A percentile compares a stretch with the other conserved stretches of the same genome.
These are phyloP conservation scores for Fusarium pilosicola DNA, from an alignment of 2,329 filamentous ascomycete genomes.

Conservation along the genomic window DNA sequence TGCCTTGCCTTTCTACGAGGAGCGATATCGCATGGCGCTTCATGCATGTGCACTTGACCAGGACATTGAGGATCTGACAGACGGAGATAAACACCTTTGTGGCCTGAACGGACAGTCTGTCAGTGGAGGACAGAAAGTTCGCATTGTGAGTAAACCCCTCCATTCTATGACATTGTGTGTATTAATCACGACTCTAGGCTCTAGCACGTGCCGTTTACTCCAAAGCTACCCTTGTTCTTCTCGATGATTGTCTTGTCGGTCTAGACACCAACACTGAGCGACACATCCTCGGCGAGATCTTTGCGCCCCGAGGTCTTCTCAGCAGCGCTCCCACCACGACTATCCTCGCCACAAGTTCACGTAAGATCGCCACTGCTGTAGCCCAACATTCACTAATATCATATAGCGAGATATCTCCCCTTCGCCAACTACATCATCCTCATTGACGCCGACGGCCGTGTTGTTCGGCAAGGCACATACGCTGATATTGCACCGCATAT, in stretches of 20 bases:
- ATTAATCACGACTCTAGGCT: background rate
- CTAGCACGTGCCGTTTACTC: background rate
- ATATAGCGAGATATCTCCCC: background rate
- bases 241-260: background rate
- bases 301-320: background rate
- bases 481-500: background rate
- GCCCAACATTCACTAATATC: rapidly evolving
- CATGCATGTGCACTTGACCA: background rate
- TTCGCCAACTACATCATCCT: background rate
- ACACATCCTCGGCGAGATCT: background rate
- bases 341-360: background rate
- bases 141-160: background rate
- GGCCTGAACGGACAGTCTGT: background rate
- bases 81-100: background rate
- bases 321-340: background rate
- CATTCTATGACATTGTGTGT: rapidly evolving
- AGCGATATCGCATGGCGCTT: background rate
- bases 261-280: background rate
- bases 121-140: conserved; percentile 1
- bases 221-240: background rate
- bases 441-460: background rate
- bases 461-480: background rate
- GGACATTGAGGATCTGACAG: background rate
- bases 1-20: background rate
- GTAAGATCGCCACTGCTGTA: background rate